Percentiles rank a stretch among this genome's conserved stretches.
Conservation (phyloP, 306 rosid genomes). For the Vigna trinervia region DNA sequence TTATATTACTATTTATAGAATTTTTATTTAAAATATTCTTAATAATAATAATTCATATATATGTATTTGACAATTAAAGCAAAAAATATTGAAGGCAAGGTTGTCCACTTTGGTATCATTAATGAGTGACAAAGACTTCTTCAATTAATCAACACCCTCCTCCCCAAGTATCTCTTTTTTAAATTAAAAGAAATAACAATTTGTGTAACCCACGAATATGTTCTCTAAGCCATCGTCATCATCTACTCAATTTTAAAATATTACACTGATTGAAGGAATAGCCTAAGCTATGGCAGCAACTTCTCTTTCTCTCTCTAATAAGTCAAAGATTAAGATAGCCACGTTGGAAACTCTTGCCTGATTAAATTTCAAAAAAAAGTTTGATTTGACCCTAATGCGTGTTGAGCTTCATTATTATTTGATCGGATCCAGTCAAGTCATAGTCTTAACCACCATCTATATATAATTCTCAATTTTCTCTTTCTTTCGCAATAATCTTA, state of each 20-base stretch:
- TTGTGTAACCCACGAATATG: not conserved
- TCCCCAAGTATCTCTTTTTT: conserved; percentile 39
- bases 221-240: not conserved
- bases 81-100: not conserved
- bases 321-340: conserved; percentile 53
- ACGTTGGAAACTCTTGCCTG: conserved; percentile 49
- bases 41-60: no score
- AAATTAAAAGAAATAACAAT: not conserved
- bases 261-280: not conserved
- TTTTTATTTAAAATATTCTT: no score
- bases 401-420: conserved; percentile 2
- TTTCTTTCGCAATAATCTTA: conserved; percentile 18
- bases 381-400: conserved; percentile 49
- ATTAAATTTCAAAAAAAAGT: conserved; percentile 47
- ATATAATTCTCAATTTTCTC: not conserved
- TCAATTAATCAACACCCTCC: conserved; percentile 36
- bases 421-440: conserved; percentile 54
- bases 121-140: not conserved
- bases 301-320: conserved; percentile 27
- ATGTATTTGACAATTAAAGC: not conserved
- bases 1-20: no score
- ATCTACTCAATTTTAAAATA: not conserved
- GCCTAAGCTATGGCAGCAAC: not conserved
- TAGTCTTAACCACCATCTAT: not conserved
- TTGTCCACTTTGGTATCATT: not conserved